Base-by-base conservation (phyloP, 2,329 filamentous ascomycete species). In the Didymella segeticola region DNA sequence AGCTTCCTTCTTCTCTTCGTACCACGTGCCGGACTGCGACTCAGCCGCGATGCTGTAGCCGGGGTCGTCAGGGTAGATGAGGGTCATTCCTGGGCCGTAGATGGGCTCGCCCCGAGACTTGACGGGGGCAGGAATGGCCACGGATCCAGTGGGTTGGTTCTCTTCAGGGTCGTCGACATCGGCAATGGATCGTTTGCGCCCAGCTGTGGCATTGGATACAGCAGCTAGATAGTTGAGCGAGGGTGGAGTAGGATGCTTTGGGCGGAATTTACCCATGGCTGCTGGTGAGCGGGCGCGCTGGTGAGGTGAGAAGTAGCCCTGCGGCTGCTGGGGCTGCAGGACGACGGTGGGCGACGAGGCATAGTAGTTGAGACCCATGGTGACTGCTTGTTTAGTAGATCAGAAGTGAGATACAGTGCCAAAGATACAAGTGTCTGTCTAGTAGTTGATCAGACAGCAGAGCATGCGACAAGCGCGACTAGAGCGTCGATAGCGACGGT, bases 111-210 rank as follows among this genome's bases (percentile, higher is more conserved):
- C 82, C 70, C 87, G 86, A 15, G 82, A 77, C 67, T 85, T 83
- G 41, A 81, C 78, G 62, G 81, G 77, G 39, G 77, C 67, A 54
- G 77, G 71, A 48, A 76, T 66, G 46, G 74, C 59, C 55, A 79
- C 74, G 50, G 79, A 72, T 72, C 83, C 82, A 67, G 86, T 76
- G 68, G 75, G 74, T 43, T 67, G 67, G 42, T 76, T 76, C 55
- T 86, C 81, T 62, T 87, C 83, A 47, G 90, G 84, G 64, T 90
- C 89, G 64, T 90, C 89, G 51, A 89, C 88, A 73, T 93, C 89
- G 67, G 90, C 87, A 69, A 89, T 84, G 58, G 88, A 90, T 63
- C 89, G 87, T 78, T 93, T 93, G 70, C 88, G 86, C 62, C 89
- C 87, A 63, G 84, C 84, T 59, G 78, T 67, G 63, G 71, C 62